These are phyloP conservation scores for Trichoderma reesei DNA, from an alignment of 495 filamentous ascomycete species.

Conservation along the genomic window DNA sequence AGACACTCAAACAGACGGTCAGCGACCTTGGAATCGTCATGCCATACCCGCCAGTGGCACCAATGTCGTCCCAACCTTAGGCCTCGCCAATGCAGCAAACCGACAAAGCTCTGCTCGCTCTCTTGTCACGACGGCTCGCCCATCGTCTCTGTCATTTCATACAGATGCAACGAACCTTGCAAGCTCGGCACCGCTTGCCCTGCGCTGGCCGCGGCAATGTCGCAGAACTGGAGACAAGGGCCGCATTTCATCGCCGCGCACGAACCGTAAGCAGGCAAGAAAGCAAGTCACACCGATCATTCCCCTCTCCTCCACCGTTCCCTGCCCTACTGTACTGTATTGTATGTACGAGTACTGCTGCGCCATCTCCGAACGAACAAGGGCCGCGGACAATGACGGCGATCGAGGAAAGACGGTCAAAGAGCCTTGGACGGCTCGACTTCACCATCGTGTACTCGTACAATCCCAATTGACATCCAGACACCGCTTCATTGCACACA, in stretches of 20 bases:
- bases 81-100: too few relatives aligned
- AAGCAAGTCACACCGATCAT: conserved; percentile 1
- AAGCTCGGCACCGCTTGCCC: too few relatives aligned
- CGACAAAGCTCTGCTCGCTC: background rate
- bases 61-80: too few relatives aligned
- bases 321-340: background rate
- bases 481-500: background rate
- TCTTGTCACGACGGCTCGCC: background rate
- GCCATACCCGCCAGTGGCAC: background rate
- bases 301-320: background rate
- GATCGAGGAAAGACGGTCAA: too few relatives aligned
- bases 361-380: background rate
- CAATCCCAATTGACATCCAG: background rate
- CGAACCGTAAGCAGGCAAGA: background rate
- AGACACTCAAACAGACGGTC: background rate
- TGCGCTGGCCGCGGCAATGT: too few relatives aligned
- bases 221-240: background rate
- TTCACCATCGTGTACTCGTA: too few relatives aligned
- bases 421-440: too few relatives aligned
- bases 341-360: background rate
- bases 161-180: too few relatives aligned
- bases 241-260: background rate
- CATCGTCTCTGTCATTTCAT: too few relatives aligned
- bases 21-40: background rate
- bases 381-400: too few relatives aligned